Evolutionary conservation across 2,329 filamentous ascomycete genomes (phyloP).

Genomic region (Pleomassaria siparia): DNA sequence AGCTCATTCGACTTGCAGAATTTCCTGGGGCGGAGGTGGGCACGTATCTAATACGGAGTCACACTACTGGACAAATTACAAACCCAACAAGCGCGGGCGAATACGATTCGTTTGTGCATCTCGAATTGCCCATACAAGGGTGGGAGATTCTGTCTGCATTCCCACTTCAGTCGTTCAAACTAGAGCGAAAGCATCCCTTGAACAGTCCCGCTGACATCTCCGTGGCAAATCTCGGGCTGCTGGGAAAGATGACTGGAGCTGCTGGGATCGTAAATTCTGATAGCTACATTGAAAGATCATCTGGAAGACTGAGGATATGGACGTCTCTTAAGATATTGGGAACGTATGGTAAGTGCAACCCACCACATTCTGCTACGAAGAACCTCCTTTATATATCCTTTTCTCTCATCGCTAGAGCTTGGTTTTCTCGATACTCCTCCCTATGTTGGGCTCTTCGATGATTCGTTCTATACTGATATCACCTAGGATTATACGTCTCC

Average conservation of each 20-base stretch:
- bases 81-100: slow-evolving; percentile 50
- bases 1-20: slow-evolving; percentile 68
- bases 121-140: slow-evolving; percentile 64
- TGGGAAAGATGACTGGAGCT: slow-evolving; percentile 87
- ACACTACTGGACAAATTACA: slow-evolving; percentile 66
- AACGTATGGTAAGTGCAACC: slow-evolving; percentile 62
- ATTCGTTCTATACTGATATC: slow-evolving; percentile 9
- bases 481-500: slow-evolving; percentile 73
- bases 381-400: too few relatives aligned
- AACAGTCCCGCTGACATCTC: slow-evolving; percentile 44
- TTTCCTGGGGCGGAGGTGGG: slow-evolving; percentile 70
- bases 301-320: slow-evolving; percentile 65
- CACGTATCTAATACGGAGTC: slow-evolving; percentile 72
- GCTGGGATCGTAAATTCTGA: slow-evolving; percentile 71
- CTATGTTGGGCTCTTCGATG: not conserved
- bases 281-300: slow-evolving; percentile 57
- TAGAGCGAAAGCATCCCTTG: slow-evolving; percentile 43
- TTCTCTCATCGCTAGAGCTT: too few relatives aligned
- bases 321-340: slow-evolving; percentile 80
- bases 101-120: slow-evolving; percentile 56
- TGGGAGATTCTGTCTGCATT: slow-evolving; percentile 83
- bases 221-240: slow-evolving; percentile 72
- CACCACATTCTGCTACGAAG: not conserved
- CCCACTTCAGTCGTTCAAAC: slow-evolving; percentile 61
- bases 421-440: too few relatives aligned